phyloP scores from a whole-genome alignment of 1,139 yeast species.

The Nakaseomyces uthaithaninus region DNA sequence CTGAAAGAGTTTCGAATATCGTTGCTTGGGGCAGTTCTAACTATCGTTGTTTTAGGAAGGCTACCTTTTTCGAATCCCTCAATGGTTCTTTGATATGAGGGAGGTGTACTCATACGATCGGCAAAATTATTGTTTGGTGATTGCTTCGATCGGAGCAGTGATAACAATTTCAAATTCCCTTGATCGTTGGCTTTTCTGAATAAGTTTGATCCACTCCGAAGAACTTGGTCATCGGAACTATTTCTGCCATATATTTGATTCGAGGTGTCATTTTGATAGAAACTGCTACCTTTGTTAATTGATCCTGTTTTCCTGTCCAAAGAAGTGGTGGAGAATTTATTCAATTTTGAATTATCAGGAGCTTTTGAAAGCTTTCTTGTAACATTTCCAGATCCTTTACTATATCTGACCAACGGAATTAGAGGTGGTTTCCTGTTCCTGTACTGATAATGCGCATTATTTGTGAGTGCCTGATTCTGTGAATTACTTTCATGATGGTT shows the following conservation, averaged over 20 bases:
- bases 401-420: not conserved
- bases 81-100: too few species aligned
- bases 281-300: too few species aligned
- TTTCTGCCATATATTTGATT: not conserved
- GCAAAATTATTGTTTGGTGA: not conserved
- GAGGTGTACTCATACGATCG: not conserved
- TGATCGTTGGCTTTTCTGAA: not conserved
- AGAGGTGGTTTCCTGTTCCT: constrained; percentile 1
- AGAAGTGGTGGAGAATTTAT: too few species aligned
- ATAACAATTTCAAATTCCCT: not conserved
- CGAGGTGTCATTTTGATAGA: too few species aligned
- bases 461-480: too few species aligned
- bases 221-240: too few species aligned
- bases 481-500: too few species aligned
- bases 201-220: not conserved
- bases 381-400: not conserved
- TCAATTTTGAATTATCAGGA: not conserved
- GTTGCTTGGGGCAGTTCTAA: too few species aligned
- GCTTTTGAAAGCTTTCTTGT: not conserved
- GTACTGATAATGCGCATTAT: not conserved
- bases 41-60: too few species aligned
- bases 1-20: too few species aligned
- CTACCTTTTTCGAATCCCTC: too few species aligned
- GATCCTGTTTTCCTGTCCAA: too few species aligned
- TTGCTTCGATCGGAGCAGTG: not conserved